phyloP scores from a whole-genome alignment of 352 stramenopile genomes.

The Globisporangium nodosum region DNA sequence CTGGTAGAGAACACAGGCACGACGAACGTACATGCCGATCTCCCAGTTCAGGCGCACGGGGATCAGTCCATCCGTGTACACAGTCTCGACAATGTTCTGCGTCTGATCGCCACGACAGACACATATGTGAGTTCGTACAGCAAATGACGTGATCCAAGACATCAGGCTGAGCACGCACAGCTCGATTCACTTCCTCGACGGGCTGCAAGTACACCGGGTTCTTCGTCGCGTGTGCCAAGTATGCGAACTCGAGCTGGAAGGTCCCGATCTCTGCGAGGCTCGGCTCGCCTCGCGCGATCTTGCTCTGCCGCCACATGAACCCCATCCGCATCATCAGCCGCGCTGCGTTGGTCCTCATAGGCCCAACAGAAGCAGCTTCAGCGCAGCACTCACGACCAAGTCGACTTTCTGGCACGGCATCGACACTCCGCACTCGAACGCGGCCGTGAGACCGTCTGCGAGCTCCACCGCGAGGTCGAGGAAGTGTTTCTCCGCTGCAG shows the following conservation, averaged over 20 bases:
- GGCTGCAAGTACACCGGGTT: slow-evolving; percentile 28
- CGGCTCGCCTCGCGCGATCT: slow-evolving; percentile 7
- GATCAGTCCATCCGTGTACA: slow-evolving; percentile 37
- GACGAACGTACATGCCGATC: slow-evolving; percentile 15
- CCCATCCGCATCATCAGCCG: background rate
- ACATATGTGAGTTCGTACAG: background rate
- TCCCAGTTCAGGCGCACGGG: slow-evolving; percentile 34
- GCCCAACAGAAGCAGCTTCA: background rate
- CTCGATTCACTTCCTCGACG: slow-evolving; percentile 36
- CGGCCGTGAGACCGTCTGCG: slow-evolving; percentile 22
- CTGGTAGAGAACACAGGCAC: background rate
- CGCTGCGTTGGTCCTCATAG: too few species aligned
- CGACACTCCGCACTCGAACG: slow-evolving; percentile 26
- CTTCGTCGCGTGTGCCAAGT: slow-evolving; percentile 30
- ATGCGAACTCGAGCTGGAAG: slow-evolving; percentile 69
- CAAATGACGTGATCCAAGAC: background rate
- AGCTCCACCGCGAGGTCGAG: slow-evolving; percentile 33
- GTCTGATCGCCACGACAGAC: slow-evolving; percentile 15
- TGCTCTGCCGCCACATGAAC: background rate
- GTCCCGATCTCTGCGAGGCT: slow-evolving; percentile 41
- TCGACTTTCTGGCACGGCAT: slow-evolving; percentile 35
- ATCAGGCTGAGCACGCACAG: slow-evolving; percentile 13
- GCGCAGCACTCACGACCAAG: slow-evolving; percentile 23
- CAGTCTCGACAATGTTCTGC: slow-evolving; percentile 18
- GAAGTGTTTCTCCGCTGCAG: slow-evolving; percentile 35